Evolutionary conservation across 371 early-diverging fungal species (phyloP).

Genomic region (Mortierella sp.): DNA sequence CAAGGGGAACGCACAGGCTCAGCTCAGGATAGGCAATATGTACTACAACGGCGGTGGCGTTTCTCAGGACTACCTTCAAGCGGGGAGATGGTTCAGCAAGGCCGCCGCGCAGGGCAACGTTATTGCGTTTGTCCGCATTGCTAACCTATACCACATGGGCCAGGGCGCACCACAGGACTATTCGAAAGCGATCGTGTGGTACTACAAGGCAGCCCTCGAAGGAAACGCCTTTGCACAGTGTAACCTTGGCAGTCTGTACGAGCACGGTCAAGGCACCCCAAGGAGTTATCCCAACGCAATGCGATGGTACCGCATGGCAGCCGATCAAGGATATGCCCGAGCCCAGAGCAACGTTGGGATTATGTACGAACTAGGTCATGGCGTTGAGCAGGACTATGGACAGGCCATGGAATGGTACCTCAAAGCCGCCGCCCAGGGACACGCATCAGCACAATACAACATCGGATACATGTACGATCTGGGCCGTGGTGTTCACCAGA

Average conservation of each 20-base stretch:
- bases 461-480: background rate
- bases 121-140: constrained; percentile 13
- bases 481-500: background rate
- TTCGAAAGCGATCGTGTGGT: constrained; percentile 32
- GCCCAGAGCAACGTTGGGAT: background rate
- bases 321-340: background rate
- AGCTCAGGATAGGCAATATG: background rate
- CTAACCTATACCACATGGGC: background rate
- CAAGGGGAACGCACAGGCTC: constrained; percentile 44
- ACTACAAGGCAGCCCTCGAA: constrained; percentile 72
- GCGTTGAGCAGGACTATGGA: background rate
- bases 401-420: background rate
- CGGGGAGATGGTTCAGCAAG: constrained; percentile 63
- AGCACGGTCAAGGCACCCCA: background rate
- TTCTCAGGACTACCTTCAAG: constrained; percentile 46
- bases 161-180: constrained; percentile 11
- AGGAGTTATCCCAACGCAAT: background rate
- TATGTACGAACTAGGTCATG: background rate
- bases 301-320: too few relatives aligned
- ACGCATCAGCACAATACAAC: background rate
- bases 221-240: constrained; percentile 68
- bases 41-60: background rate
- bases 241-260: constrained; percentile 82
- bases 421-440: background rate
- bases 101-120: constrained; percentile 65